These are phyloP conservation scores for Aureobasidium lini DNA, from an alignment of 2,329 filamentous ascomycete species.

Conservation along the genomic window DNA sequence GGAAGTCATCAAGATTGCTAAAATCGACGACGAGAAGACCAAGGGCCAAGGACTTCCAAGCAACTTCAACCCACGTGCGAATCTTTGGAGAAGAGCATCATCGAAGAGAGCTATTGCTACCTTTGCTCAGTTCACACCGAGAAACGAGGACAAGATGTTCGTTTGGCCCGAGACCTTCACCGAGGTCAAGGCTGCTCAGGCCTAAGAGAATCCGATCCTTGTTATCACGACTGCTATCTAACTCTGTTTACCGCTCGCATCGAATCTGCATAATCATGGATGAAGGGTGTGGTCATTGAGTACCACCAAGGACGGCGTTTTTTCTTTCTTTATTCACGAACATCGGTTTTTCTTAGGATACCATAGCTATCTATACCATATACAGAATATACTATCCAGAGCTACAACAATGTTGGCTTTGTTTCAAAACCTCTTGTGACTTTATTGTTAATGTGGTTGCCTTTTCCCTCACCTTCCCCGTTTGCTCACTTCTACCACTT, in stretches of 20 bases:
- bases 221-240: neutral
- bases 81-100: slow-evolving; percentile 58
- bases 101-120: slow-evolving; percentile 49
- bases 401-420: too few relatives aligned
- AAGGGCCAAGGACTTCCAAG: slow-evolving; percentile 51
- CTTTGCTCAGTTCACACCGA: slow-evolving; percentile 45
- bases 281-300: neutral
- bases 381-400: too few relatives aligned
- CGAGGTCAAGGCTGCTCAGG: slow-evolving; percentile 13
- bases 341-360: neutral
- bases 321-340: neutral
- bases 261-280: slow-evolving; percentile 6
- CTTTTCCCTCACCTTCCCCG: too few relatives aligned
- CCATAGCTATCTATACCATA: neutral
- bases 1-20: slow-evolving; percentile 51
- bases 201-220: neutral
- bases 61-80: slow-evolving; percentile 60
- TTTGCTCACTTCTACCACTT: too few relatives aligned
- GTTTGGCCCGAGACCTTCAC: slow-evolving; percentile 54
- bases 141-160: slow-evolving; percentile 53
- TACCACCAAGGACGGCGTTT: neutral
- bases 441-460: too few relatives aligned
- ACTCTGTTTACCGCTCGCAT: neutral
- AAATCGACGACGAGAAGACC: slow-evolving; percentile 55
- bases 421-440: too few relatives aligned